A percentile compares a stretch with the other conserved stretches of the same genome.
phyloP scores from a whole-genome alignment of 2,329 filamentous ascomycete genomes.

The Verruconis gallopava region DNA sequence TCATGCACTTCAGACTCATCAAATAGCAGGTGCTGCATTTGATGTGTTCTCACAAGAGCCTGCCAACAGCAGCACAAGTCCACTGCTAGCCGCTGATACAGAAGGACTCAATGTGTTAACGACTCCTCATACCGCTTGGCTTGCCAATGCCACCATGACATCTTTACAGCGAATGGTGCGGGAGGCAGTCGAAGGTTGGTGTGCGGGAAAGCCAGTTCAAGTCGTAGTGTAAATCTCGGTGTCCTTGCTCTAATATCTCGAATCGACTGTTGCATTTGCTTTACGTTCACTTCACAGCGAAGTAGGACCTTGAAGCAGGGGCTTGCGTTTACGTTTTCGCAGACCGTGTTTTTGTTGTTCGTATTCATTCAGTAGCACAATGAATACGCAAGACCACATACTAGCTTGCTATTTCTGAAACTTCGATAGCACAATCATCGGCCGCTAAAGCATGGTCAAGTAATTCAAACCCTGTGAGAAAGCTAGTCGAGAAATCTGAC shows the following conservation, averaged over 20 bases:
- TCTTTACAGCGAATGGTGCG: slow-evolving; percentile 33
- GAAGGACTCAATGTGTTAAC: slow-evolving; percentile 37
- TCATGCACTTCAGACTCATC: slow-evolving; percentile 29
- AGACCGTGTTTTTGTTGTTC: no score
- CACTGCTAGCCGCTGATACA: slow-evolving; percentile 29
- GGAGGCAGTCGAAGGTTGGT: slow-evolving; percentile 35
- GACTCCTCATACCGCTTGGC: slow-evolving; percentile 44
- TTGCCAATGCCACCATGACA: slow-evolving; percentile 33
- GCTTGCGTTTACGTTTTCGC: background rate
- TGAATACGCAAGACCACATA: no score
- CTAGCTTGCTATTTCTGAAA: slow-evolving; percentile 8
- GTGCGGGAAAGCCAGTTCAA: slow-evolving; percentile 26
- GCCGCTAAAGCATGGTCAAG: slow-evolving; percentile 5
- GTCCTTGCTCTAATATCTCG: no score
- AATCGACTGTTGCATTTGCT: no score
- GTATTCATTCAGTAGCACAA: no score
- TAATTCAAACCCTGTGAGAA: background rate
- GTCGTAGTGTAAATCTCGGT: slow-evolving; percentile 17
- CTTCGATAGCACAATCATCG: slow-evolving; percentile 7
- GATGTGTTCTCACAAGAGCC: slow-evolving; percentile 40
- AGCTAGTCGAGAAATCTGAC: background rate
- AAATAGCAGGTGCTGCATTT: slow-evolving; percentile 36
- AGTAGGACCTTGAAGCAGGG: no score
- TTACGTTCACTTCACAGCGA: no score
- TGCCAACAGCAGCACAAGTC: slow-evolving; percentile 27